Conservation (phyloP, 2,329 filamentous ascomycete species). For the Fusarium chuoi region DNA sequence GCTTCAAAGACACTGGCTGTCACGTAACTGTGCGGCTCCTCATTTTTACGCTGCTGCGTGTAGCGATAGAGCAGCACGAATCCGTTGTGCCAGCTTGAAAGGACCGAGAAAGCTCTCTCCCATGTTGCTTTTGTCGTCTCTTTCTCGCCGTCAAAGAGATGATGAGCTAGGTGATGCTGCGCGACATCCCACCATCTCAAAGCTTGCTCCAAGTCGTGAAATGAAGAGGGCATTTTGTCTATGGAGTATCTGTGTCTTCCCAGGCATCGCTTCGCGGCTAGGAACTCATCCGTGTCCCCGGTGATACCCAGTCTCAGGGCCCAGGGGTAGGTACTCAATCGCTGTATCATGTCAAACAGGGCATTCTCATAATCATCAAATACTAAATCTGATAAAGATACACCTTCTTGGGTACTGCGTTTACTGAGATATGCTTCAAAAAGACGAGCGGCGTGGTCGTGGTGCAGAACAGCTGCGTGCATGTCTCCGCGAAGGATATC, state of each 20-base stretch:
- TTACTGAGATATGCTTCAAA: constrained; percentile 32
- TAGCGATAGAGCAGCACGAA: constrained; percentile 27
- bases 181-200: constrained; percentile 34
- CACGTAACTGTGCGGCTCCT: constrained; percentile 22
- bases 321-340: constrained; percentile 37
- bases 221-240: constrained; percentile 26
- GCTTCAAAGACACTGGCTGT: constrained; percentile 33
- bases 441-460: constrained; percentile 32
- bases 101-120: constrained; percentile 9
- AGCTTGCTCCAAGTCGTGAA: constrained; percentile 27
- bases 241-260: constrained; percentile 21
- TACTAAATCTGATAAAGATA: constrained; percentile 11
- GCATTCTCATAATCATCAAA: constrained; percentile 30
- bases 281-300: neutral
- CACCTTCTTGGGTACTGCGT: constrained; percentile 21
- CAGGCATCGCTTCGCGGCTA: neutral
- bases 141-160: neutral
- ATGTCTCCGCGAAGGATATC: constrained; percentile 37
- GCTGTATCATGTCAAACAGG: constrained; percentile 35
- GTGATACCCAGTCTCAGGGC: constrained; percentile 22
- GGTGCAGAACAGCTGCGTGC: constrained; percentile 28
- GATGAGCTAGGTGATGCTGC: constrained; percentile 27
- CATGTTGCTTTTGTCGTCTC: neutral
- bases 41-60: constrained; percentile 1
- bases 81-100: constrained; percentile 30